Evolutionary conservation across 768 basidiomycete genomes (phyloP).

Genomic region (Termitomyces sp.): DNA sequence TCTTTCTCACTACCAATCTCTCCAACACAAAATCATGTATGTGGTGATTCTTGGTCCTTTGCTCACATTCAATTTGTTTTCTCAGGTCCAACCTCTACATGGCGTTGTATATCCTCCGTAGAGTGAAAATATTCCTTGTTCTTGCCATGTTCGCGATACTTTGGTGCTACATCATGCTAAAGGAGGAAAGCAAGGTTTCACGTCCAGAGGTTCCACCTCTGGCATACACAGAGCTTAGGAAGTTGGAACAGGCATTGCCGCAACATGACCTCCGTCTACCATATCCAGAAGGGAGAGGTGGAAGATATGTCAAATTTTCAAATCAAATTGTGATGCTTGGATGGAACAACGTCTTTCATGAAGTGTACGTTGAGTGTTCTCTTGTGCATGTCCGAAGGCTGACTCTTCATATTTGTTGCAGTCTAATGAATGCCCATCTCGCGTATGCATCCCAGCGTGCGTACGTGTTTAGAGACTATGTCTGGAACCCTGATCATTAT

Average conservation of each 20-base stretch:
- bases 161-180: background rate
- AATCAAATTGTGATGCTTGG: slow-evolving; percentile 28
- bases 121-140: background rate
- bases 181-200: background rate
- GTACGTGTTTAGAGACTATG: slow-evolving; percentile 42
- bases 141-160: background rate
- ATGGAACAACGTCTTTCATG: slow-evolving; percentile 38
- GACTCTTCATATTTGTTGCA: slow-evolving; percentile 9
- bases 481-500: slow-evolving; percentile 36
- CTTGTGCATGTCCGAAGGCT: background rate
- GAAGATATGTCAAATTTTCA: slow-evolving; percentile 32
- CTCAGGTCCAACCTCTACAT: background rate
- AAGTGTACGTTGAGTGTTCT: slow-evolving; percentile 27
- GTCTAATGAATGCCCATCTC: slow-evolving; percentile 44
- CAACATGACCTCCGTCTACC: slow-evolving; percentile 31
- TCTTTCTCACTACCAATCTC: too few relatives aligned
- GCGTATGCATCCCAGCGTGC: slow-evolving; percentile 43
- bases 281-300: slow-evolving; percentile 30
- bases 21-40: background rate
- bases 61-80: too few relatives aligned
- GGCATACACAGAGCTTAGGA: slow-evolving; percentile 20
- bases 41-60: background rate
- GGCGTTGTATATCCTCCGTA: background rate
- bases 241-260: slow-evolving; percentile 27
- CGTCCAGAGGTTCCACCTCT: slow-evolving; percentile 18